Base-by-base conservation (phyloP, 176 grass and related monocot species). In the Avena insularis region DNA sequence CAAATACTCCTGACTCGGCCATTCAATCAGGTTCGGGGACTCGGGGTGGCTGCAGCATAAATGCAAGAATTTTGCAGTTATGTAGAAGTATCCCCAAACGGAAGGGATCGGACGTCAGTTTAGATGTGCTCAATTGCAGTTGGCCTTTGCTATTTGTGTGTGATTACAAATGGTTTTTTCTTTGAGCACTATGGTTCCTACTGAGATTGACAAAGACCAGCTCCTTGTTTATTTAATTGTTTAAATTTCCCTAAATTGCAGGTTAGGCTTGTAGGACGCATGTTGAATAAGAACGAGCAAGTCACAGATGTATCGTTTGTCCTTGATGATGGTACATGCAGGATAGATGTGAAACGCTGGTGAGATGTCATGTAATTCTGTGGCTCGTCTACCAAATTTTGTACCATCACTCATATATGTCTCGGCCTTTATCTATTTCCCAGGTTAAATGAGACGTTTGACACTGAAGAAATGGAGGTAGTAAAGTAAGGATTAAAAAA, bases 271-370 rank as follows among this genome's bases (percentile, higher is more conserved):
- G 84, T 96, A 85, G 96, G 96, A 35, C 84, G 91, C 79, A 91
- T 96, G 48, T 23, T 93, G 77, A 88, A 87, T 88, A 98, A 90
- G 88, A 61, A 83, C 21, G 88, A 98, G 54, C 90, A 85, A 62
- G 77, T 94, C 15, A 96, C 96, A 12, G 94, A 98, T 93, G 90
- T 94, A 50, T 43, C 14, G 0, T 98, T 98, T 78, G 70, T 56
- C 62, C 90, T 98, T 51, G 93, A 98, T 86, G 96, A 98, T 88
- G 92, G 96, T 67, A 96, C 96, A 16, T 90, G 93, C 72, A 91
- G 80, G 84, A 86, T 98, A 72, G 87, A 82, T 65, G 87, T 98
- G 78, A 92, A 82, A 81, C 88, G 96, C 48, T 98, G 96, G 96
- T 96, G 68, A 78, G 90, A 65, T 90, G 35, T 59, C 82, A 40